Evolutionary conservation across 805 yeast genomes (phyloP).

Genomic region (Gaillardinia entomophila): DNA sequence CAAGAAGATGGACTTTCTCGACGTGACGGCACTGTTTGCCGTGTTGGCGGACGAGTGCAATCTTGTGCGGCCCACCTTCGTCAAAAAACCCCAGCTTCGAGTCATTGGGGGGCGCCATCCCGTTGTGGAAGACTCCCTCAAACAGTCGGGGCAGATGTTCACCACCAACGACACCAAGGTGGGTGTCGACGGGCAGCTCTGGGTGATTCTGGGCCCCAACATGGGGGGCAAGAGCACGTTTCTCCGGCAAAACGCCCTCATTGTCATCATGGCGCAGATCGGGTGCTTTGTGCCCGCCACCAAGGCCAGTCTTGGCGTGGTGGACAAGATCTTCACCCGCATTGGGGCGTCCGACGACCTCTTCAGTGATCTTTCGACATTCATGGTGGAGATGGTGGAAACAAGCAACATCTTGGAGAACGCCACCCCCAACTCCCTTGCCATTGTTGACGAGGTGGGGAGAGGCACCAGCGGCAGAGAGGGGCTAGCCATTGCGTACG

Average conservation of each 20-base stretch:
- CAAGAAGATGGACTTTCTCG: slow-evolving; percentile 56
- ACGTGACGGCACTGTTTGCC: slow-evolving; percentile 70
- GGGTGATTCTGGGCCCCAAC: slow-evolving; percentile 29
- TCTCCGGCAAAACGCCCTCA: slow-evolving; percentile 42
- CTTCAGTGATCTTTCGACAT: slow-evolving; percentile 37
- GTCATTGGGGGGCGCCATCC: slow-evolving; percentile 73
- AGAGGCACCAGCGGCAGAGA: slow-evolving; percentile 60
- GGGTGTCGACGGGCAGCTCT: slow-evolving; percentile 11
- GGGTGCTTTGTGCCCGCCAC: slow-evolving; percentile 53
- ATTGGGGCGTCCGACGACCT: slow-evolving; percentile 32
- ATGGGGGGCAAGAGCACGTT: slow-evolving; percentile 55
- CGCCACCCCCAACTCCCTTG: slow-evolving; percentile 34
- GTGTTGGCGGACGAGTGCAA: slow-evolving; percentile 60
- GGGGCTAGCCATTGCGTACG: slow-evolving; percentile 82
- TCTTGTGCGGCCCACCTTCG: slow-evolving; percentile 61
- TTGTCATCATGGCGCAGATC: slow-evolving; percentile 45
- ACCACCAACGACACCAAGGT: slow-evolving; percentile 35
- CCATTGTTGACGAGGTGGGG: slow-evolving; percentile 53
- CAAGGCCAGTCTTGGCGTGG: slow-evolving; percentile 40
- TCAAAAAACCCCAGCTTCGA: slow-evolving; percentile 38
- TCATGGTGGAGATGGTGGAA: slow-evolving; percentile 46
- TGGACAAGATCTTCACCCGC: slow-evolving; percentile 43
- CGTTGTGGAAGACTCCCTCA: slow-evolving; percentile 58
- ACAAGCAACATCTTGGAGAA: slow-evolving; percentile 28
- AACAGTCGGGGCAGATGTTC: slow-evolving; percentile 39